These are phyloP conservation scores for Chlamydomonas sphaeroides DNA, from an alignment of 139 green algal genomes.

Conservation along the genomic window DNA sequence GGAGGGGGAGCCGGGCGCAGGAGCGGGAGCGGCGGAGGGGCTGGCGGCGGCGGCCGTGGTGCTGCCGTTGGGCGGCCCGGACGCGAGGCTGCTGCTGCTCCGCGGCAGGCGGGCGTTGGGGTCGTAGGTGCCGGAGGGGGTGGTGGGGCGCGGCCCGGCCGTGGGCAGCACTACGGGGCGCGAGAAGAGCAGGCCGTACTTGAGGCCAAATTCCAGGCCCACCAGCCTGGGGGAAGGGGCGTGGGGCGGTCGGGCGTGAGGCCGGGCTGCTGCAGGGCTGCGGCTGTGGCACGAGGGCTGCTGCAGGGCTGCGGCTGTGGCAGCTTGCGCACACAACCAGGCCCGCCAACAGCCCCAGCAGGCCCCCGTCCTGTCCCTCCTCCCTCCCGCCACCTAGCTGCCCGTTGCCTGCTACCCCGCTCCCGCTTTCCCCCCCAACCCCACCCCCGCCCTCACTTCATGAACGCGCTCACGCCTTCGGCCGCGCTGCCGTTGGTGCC, in stretches of 20 bases:
- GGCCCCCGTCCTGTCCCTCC: no score
- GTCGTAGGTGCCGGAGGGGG: no score
- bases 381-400: neutral
- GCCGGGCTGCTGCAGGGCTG: no score
- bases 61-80: neutral
- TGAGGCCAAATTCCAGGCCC: constrained; percentile 4
- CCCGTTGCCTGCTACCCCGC: no score
- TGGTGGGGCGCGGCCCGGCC: neutral
- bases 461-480: neutral
- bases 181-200: constrained; percentile 6
- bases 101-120: no score
- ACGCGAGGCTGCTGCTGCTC: neutral
- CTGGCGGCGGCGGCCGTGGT: neutral
- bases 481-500: no score
- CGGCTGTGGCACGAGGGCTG: no score
- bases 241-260: neutral
- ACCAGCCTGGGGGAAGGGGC: neutral
- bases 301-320: neutral
- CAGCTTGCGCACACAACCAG: neutral
- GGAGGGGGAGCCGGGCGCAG: neutral
- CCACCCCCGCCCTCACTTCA: neutral
- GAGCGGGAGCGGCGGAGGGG: neutral
- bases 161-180: no score
- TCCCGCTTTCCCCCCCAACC: neutral
- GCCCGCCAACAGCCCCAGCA: no score